These are phyloP conservation scores for Cornus controversa DNA, from an alignment of 148 eudicot genomes.

Conservation along the genomic window DNA sequence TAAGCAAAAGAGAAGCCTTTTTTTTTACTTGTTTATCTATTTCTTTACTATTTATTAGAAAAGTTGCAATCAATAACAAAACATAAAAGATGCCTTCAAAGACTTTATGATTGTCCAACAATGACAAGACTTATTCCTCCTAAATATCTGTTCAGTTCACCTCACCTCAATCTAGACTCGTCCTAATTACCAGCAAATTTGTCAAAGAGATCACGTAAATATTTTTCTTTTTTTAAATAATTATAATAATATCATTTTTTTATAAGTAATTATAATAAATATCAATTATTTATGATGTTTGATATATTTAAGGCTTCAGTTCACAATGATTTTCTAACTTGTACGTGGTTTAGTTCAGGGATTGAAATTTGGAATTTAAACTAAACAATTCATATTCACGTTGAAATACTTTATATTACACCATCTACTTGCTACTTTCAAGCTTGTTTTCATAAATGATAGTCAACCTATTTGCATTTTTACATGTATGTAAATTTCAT, in stretches of 20 bases:
- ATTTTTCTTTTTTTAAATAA: too few relatives aligned
- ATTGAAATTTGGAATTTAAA: background rate
- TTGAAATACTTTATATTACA: background rate
- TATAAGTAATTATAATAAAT: too few relatives aligned
- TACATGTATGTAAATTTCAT: background rate
- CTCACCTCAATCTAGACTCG: background rate
- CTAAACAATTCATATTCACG: background rate
- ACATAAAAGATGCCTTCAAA: background rate
- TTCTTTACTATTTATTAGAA: too few relatives aligned
- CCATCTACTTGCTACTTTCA: background rate
- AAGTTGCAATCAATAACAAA: background rate
- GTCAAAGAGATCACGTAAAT: background rate
- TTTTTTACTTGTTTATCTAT: too few relatives aligned
- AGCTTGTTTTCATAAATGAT: background rate
- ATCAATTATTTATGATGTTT: background rate
- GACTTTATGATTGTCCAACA: background rate
- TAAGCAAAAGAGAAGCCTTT: too few relatives aligned
- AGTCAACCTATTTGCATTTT: background rate
- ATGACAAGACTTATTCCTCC: background rate
- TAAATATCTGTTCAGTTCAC: background rate
- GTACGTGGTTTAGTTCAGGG: too few relatives aligned
- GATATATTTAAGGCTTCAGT: background rate
- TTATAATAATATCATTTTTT: too few relatives aligned
- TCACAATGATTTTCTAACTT: background rate
- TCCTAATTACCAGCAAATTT: background rate